Base-by-base conservation (phyloP, 1,139 yeast genomes). In the Blastobotrys niveus region DNA sequence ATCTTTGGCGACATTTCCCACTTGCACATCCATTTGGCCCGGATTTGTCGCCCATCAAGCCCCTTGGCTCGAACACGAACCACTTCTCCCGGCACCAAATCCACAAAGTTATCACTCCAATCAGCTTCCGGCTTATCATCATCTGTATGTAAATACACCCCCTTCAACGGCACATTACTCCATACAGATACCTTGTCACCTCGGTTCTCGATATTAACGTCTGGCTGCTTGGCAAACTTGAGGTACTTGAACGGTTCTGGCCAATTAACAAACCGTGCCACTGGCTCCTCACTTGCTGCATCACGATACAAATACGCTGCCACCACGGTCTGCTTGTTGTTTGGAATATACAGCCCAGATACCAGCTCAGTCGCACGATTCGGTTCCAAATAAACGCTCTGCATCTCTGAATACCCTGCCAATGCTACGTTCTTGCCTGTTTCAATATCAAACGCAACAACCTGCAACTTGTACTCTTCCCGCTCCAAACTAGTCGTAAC, bases 311-410 rank as follows among this genome's bases (percentile, higher is more conserved):
- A 22, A 24, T 40, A 42, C 5, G 51, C 52, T 15, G 35, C 52
- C 17, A 50, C 26, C 6, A 45, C 49, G 17, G 52, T 50, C 4
- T 26, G 26, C 15, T 32, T 35, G 17, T 25, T 19, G 24, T 40
- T 40, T 3, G 50, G 50, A 25, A 50, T 43, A 5, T 18, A 10
- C n/a, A 47, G 12, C 5, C 30, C 46, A 5, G 20, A 25, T 9
- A 37, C 47, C 22, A 65, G 48, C 45, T 67, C 71, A 3, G 67
- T 61, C 10, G 66, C 51, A 46, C 53, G 61, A 47, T 68, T 68
- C 12, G 68, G 57, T 22, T 33, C 38, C 18, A 68, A 47, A 2
- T 46, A 17, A 9, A 52, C 64, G 2, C 48, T 33, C 36, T 24
- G 14, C 3, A 15, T 3, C 29, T 37, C 34, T 1, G 50, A 2